phyloP scores from a whole-genome alignment of 768 basidiomycete genomes.

The Gautieria morchelliformis region DNA sequence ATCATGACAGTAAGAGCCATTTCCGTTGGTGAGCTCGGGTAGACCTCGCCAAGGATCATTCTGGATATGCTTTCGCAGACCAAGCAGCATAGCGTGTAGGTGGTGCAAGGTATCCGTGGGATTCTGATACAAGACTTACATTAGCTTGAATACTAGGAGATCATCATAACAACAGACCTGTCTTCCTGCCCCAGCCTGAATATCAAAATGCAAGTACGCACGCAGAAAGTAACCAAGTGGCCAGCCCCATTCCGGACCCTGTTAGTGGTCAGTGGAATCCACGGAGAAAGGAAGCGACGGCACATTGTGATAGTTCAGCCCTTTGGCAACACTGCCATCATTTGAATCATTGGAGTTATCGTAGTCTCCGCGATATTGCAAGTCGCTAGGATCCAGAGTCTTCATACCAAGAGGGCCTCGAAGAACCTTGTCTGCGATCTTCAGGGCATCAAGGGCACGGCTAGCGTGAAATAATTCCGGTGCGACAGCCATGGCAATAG shows the following conservation, averaged over 20 bases:
- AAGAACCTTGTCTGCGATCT: conserved; percentile 70
- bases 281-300: conserved; percentile 14
- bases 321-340: conserved; percentile 83
- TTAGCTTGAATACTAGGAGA: neutral
- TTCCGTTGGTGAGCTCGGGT: conserved; percentile 84
- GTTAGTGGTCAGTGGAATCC: conserved; percentile 12
- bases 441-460: conserved; percentile 72
- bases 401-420: conserved; percentile 93
- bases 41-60: conserved; percentile 87
- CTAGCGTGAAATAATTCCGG: conserved; percentile 84
- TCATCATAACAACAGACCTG: conserved; percentile 35
- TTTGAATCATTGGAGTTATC: conserved; percentile 88
- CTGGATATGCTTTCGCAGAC: conserved; percentile 63
- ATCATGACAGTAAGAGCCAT: conserved; percentile 76
- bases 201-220: conserved; percentile 87
- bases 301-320: conserved; percentile 90
- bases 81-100: conserved; percentile 64
- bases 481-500: conserved; percentile 94
- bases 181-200: conserved; percentile 52
- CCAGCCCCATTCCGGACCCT: conserved; percentile 96
- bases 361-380: conserved; percentile 85
- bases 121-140: conserved; percentile 36
- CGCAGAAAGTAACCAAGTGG: conserved; percentile 91
- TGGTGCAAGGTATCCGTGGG: conserved; percentile 64
- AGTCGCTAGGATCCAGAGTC: conserved; percentile 81